Conservation (phyloP, 2,329 filamentous ascomycete species). For the Ceratocystis smalleyi region DNA sequence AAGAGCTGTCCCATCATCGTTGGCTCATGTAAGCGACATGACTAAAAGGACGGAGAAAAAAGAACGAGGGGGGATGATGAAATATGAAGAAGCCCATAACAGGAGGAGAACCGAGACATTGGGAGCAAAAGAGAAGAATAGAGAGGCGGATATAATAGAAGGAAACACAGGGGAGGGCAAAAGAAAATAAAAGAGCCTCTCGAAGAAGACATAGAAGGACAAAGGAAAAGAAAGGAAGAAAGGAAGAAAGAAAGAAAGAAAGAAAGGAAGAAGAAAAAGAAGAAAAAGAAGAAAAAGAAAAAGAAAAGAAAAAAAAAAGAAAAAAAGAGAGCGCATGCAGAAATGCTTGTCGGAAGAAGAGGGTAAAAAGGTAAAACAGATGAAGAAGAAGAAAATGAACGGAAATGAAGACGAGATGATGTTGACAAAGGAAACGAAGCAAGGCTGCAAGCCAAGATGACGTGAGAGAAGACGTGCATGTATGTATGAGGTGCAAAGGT, state of each 20-base stretch:
- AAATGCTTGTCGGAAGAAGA: not conserved
- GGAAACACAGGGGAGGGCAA: not conserved
- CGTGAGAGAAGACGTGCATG: not conserved
- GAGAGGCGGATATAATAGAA: conserved; percentile 2
- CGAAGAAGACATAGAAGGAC: not conserved
- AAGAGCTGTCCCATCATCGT: conserved; percentile 5
- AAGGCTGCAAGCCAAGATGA: not conserved
- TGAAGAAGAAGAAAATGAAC: conserved; percentile 1
- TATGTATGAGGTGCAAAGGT: not conserved
- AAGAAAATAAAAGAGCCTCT: not conserved
- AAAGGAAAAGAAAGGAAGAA: not conserved
- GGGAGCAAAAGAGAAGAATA: not conserved
- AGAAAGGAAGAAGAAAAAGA: not conserved
- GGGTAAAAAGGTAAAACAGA: not conserved
- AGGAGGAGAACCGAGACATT: not conserved
- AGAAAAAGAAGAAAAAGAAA: not conserved
- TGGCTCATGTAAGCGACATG: conserved; percentile 12
- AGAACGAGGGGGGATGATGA: not conserved
- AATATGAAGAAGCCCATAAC: not conserved
- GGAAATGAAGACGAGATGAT: not conserved
- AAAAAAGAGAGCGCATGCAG: not conserved
- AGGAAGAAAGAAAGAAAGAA: not conserved
- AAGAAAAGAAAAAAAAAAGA: not conserved
- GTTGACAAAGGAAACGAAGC: not conserved
- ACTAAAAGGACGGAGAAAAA: not conserved